Evolutionary conservation across 768 basidiomycete species (phyloP).

Genomic region (Chalciporus pseudorubinellus): DNA sequence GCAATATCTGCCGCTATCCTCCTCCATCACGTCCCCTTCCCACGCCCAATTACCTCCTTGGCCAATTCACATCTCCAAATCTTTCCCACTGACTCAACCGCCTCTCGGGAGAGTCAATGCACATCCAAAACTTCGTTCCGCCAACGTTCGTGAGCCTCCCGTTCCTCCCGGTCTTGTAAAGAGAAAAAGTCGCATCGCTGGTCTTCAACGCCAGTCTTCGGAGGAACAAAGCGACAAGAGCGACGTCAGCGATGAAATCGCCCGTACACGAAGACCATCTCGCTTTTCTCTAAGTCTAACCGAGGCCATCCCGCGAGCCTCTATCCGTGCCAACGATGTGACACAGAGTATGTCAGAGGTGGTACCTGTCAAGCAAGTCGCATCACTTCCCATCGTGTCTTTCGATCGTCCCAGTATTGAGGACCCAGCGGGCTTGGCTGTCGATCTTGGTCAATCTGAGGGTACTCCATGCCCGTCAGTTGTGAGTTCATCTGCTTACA

Average conservation of each 20-base stretch:
- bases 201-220: constrained; percentile 24
- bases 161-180: constrained; percentile 33
- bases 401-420: constrained; percentile 5
- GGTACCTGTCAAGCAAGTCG: constrained; percentile 7
- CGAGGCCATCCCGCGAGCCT: neutral
- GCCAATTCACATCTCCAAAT: constrained; percentile 29
- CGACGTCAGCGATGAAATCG: constrained; percentile 21
- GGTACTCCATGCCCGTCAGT: constrained; percentile 13
- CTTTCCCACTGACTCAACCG: constrained; percentile 30
- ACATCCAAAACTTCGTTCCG: constrained; percentile 30
- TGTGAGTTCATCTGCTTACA: constrained; percentile 27
- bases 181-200: constrained; percentile 21
- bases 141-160: constrained; percentile 29
- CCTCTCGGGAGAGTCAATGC: constrained; percentile 26
- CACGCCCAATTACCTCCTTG: constrained; percentile 26
- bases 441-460: constrained; percentile 5
- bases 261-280: constrained; percentile 6
- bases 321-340: neutral
- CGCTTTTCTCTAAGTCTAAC: constrained; percentile 7
- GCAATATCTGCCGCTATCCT: constrained; percentile 23
- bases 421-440: neutral
- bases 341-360: neutral
- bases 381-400: constrained; percentile 7
- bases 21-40: constrained; percentile 20
- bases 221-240: constrained; percentile 31